phyloP scores from a whole-genome alignment of 2,329 filamentous ascomycete species.

The Calonectria pseudoturangicola region DNA sequence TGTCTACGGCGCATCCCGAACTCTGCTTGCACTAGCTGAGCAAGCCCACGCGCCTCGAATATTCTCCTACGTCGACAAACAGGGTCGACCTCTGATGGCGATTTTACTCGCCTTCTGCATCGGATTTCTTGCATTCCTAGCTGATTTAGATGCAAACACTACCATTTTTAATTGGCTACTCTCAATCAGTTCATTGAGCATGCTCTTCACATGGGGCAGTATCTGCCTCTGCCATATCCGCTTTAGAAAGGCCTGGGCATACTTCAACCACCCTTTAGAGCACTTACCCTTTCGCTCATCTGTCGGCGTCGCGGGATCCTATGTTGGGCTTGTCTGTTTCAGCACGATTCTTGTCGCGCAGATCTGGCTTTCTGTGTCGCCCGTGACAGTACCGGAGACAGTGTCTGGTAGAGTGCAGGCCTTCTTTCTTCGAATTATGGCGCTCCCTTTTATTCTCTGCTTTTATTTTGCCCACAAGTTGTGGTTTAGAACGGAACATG shows the following conservation, averaged over 20 bases:
- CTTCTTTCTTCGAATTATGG: conserved; percentile 84
- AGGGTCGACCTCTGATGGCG: conserved; percentile 85
- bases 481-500: conserved; percentile 67
- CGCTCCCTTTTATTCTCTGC: conserved; percentile 79
- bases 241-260: conserved; percentile 85
- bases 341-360: conserved; percentile 85
- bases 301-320: conserved; percentile 83
- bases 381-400: conserved; percentile 73
- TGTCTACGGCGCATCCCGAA: conserved; percentile 94
- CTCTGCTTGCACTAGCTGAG: conserved; percentile 90
- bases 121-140: conserved; percentile 86
- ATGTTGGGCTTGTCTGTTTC: conserved; percentile 69
- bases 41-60: conserved; percentile 87
- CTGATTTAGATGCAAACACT: conserved; percentile 75
- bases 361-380: conserved; percentile 90
- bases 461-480: conserved; percentile 88
- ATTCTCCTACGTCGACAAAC: conserved; percentile 87
- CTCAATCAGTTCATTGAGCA: conserved; percentile 81
- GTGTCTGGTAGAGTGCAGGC: conserved; percentile 70
- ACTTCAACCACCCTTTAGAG: conserved; percentile 78
- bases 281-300: conserved; percentile 89
- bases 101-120: conserved; percentile 80
- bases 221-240: conserved; percentile 95
- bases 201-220: conserved; percentile 86
- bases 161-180: conserved; percentile 87